phyloP scores from a whole-genome alignment of 139 green algal species.

The Desmodesmus armatus region DNA sequence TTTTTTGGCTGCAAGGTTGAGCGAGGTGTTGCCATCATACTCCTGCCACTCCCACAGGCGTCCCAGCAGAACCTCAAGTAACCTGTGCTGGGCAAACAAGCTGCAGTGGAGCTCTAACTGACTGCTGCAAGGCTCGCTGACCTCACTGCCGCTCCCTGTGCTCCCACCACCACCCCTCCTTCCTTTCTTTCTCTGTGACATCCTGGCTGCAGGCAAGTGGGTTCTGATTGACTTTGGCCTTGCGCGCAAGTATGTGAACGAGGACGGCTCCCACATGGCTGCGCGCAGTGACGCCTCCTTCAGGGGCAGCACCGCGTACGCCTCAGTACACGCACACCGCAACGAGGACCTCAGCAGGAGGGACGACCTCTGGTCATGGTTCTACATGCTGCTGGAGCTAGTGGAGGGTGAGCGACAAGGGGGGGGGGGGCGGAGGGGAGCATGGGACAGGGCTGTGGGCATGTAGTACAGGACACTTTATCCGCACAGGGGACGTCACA shows the following conservation, averaged over 20 bases:
- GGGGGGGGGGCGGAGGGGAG: not conserved
- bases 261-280: slow-evolving; percentile 60
- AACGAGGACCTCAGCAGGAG: slow-evolving; percentile 73
- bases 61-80: no score
- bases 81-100: not conserved
- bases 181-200: not conserved
- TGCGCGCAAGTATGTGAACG: slow-evolving; percentile 67
- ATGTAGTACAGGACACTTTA: not conserved
- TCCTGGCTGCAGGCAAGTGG: slow-evolving; percentile 54
- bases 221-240: slow-evolving; percentile 86
- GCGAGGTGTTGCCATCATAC: no score
- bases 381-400: slow-evolving; percentile 91
- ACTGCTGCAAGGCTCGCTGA: no score
- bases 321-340: slow-evolving; percentile 74
- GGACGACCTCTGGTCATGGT: slow-evolving; percentile 93
- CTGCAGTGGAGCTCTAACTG: not conserved
- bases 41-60: no score
- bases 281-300: slow-evolving; percentile 74
- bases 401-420: slow-evolving; percentile 51
- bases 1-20: not conserved
- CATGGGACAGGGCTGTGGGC: no score
- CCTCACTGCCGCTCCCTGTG: not conserved
- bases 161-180: not conserved
- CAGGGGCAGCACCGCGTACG: slow-evolving; percentile 85
- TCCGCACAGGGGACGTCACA: not conserved